These are phyloP conservation scores for Colletotrichum neosansevieriae DNA, from an alignment of 2,329 filamentous ascomycete species.

Conservation along the genomic window DNA sequence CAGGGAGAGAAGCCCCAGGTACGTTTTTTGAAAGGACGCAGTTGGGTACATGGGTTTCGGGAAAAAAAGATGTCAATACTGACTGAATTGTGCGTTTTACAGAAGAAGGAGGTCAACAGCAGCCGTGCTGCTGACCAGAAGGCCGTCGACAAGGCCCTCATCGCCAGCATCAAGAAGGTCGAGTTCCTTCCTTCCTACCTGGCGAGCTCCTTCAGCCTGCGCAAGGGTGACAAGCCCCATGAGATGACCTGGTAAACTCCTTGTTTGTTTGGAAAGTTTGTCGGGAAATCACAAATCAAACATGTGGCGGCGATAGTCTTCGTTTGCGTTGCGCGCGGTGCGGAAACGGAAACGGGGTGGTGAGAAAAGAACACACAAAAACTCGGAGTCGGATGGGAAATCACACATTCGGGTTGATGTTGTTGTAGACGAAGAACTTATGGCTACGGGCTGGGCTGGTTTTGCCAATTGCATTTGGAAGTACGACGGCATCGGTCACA, in stretches of 20 bases:
- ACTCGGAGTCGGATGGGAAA: conserved; percentile 22
- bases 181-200: conserved; percentile 95
- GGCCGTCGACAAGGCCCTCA: conserved; percentile 95
- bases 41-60: background rate
- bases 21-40: conserved; percentile 52
- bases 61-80: conserved; percentile 40
- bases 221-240: conserved; percentile 99
- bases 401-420: conserved; percentile 27
- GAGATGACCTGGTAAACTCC: conserved; percentile 96
- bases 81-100: conserved; percentile 46
- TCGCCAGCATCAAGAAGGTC: conserved; percentile 98
- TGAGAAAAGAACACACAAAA: conserved; percentile 17
- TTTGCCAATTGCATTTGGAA: conserved; percentile 76
- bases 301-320: conserved; percentile 20
- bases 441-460: conserved; percentile 59
- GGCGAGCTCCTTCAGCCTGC: conserved; percentile 94
- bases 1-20: conserved; percentile 98
- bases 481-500: conserved; percentile 73
- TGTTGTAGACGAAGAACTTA: conserved; percentile 41
- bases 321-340: conserved; percentile 19
- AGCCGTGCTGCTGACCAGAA: conserved; percentile 97
- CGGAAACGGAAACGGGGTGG: background rate
- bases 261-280: conserved; percentile 19
- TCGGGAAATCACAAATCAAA: conserved; percentile 1
- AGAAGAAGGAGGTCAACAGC: conserved; percentile 98